Base-by-base conservation (phyloP, 345 rosid species). In the Syzygium grande region DNA sequence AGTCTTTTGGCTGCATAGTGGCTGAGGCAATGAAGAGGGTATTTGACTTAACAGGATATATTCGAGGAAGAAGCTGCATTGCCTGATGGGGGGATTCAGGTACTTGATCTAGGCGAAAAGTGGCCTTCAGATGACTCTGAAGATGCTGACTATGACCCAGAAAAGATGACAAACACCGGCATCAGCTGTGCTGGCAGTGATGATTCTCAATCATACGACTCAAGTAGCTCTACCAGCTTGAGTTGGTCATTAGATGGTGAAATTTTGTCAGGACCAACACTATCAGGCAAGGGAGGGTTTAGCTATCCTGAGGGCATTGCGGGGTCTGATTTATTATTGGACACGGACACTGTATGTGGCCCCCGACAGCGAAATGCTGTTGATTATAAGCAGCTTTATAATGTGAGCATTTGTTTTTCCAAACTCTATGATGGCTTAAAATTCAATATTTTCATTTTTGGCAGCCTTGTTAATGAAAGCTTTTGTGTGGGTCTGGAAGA, bases 71-170 rank as follows among this genome's bases (percentile, higher is more conserved):
- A 96, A 93, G 99, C 98, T 89, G 92, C 89, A 87, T 84, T 89
- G 41, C 94, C 95, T 53, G 93, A 92, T 85, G 97, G 94, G 84
- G 93, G 92, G 78, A 87, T 85, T 79, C 91, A 90, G 51, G 90
- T 90, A 83, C 87, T 94, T 53, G 95, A 96, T 90, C 93, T 90
- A 30, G 98, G 94, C 86, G 95, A 89, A 38, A 95, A 94, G 52
- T 98, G 99, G 99, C 99, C 99, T 90, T 97, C 98, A 13, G 99
- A 98, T 94, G 99, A 98, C 91, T 97, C 99, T 51, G 92, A 92
- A 88, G 99, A 98, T 92, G 94, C 92, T 86, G 97, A 98, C 88
- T 98, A 98, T 91, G 95, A 96, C 91, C 99, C 99, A 53, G 96
- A 92, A 88, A 92, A 93, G 91, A 92, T 89, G 90, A 96, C 92